Base-by-base conservation (phyloP, 768 basidiomycete species). In the Heimioporus sp. region DNA sequence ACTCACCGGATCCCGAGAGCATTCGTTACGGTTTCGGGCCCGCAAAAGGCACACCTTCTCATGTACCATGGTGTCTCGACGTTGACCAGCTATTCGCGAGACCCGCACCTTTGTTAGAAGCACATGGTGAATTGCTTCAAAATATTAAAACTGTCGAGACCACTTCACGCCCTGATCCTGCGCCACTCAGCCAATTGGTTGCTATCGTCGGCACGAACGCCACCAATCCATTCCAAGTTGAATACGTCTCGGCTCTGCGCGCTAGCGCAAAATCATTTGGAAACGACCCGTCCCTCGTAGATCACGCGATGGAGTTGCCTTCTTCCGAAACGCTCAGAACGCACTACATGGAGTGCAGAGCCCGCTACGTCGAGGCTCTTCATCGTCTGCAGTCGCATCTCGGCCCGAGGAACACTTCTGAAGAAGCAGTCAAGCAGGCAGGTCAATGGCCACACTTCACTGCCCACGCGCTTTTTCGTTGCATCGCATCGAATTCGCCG, bases 391-490 rank as follows among this genome's bases (percentile, higher is more conserved):
- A 40, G 39, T 10, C 2, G 20, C 17, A 40, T 40, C 17, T 40
- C 5, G 39, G 39, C 17, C 39, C 39, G 10, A 40, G 17, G 13
- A 40, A 10, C 17, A 5, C 17, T 9, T 19, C 17, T 10, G 61
- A 62, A 39, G 34, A 34, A 2, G 51, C 59, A 1, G 10, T 60
- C 3, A 16, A 20, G 13, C 19, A 34, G 15, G 36, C 56, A 12
- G 60, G 63, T 16, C 56, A 67, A 46, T 74, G 73, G 72, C 74
- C 74, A 5, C 62, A 63, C 17, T 45, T 69, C 12, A 68, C 69
- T 9, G 34, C 52, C 3, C 60, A 53, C 43, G 48, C 59, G n/a
- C 61, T 77, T 10, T 57, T 76, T 12, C 43, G 49, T 20, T 55
- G 51, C 16, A 51, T 76, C 38, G 62, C 67, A n/a, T 63, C 63